Base-by-base conservation (phyloP, 805 yeast genomes). In the Saccharomycopsis sp. region DNA sequence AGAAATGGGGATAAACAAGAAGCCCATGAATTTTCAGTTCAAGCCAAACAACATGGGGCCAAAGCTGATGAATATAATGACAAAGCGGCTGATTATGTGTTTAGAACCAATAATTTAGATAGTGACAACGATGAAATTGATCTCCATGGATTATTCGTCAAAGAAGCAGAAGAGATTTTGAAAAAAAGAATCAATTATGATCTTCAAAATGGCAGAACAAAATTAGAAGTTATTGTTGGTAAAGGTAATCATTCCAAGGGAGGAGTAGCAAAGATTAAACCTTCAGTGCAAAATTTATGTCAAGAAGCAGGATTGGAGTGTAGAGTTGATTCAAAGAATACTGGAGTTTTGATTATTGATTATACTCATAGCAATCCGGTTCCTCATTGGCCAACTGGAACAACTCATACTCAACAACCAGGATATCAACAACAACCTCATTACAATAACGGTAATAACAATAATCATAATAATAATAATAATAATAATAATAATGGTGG, bases 61-160 rank as follows among this genome's bases (percentile, higher is more conserved):
- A 61, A 77, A 48, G 92, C 86, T 26, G 94, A 86, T 33, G 56
- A 64, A 29, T 74, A 68, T 55, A 88, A 88, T 59, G 62, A 66
- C 15, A 74, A 77, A 58, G 98, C 97, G 3, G 96, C 96, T 1
- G 85, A 79, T 57, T 87, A 79, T 53, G 95, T 84, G 1, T 89
- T 89, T 57, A 65, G 78, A 32, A 88, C 82, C 49, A 89, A 89
- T 58, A 89, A 89, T 55, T 73, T 84, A 30, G 96, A 88, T 54
- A 78, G 89, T n/a, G 77, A 72, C 25, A 67, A 69, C 19, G 80
- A 85, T 57, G 97, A 89, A 59, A 86, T 89, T 47, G 97, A 89
- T 61, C 66, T 89, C 39, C 98, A 89, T 58, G 98, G 98, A 0
- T 63, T 89, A 23, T 88, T 69, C 51, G 94, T 89, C 15, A 80